A percentile compares a stretch with the other conserved stretches of the same genome.
phyloP scores from a whole-genome alignment of 2,329 filamentous ascomycete species.

The Colletotrichum acutatum region DNA sequence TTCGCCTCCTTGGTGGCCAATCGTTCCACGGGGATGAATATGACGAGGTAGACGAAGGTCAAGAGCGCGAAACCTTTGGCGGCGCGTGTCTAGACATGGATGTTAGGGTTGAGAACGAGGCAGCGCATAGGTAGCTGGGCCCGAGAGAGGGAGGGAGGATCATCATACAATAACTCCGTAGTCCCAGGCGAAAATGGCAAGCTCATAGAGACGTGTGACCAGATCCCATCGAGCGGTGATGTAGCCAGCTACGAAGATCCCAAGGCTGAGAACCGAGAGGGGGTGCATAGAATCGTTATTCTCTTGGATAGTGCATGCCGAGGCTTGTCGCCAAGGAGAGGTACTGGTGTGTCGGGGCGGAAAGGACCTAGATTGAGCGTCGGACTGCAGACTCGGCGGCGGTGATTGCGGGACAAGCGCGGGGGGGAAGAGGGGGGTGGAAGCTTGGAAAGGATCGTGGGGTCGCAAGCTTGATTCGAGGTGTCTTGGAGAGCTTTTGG shows the following conservation, averaged over 20 bases:
- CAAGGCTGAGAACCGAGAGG: constrained; percentile 93
- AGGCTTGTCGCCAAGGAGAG: constrained; percentile 35
- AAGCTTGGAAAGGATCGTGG: constrained; percentile 14
- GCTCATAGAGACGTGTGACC: constrained; percentile 94
- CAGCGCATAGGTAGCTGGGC: constrained; percentile 17
- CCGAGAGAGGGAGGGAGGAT: not conserved
- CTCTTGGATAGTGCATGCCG: constrained; percentile 57
- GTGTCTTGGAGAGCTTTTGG: not conserved
- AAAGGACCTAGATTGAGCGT: constrained; percentile 10
- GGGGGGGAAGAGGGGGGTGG: constrained; percentile 9
- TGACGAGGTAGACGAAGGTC: constrained; percentile 83
- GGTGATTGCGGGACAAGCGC: constrained; percentile 19
- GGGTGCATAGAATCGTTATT: constrained; percentile 85
- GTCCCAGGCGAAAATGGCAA: constrained; percentile 97
- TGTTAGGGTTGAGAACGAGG: constrained; percentile 12
- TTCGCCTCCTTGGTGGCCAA: constrained; percentile 84
- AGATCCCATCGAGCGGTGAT: constrained; percentile 99
- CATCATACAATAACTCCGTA: constrained; percentile 91
- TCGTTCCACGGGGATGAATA: constrained; percentile 86
- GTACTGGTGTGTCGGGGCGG: constrained; percentile 8
- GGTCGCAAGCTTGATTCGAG: constrained; percentile 4
- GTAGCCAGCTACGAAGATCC: constrained; percentile 99
- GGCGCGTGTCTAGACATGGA: constrained; percentile 73
- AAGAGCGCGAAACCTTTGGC: constrained; percentile 87
- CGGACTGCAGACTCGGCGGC: constrained; percentile 11